Evolutionary conservation across 768 basidiomycete species (phyloP), one percentile per base, ranked within the genome.

Genomic region (Boletales sp.): DNA sequence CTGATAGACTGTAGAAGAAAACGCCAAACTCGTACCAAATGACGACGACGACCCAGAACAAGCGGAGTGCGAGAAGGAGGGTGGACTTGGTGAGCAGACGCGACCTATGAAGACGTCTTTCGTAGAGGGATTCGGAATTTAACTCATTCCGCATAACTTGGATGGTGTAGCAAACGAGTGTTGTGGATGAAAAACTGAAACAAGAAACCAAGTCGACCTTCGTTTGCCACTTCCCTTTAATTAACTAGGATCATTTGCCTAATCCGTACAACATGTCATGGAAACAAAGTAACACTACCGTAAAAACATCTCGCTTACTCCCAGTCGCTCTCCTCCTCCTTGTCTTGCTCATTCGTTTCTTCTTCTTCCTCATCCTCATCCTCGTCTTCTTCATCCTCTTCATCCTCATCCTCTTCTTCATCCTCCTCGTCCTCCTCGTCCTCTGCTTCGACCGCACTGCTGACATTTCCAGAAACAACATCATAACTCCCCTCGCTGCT

Each of bases 401-500:
- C 37, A 0, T 35, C 40, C 1, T 45, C 48, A 0, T 68, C 76
- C 6, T 76, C 77, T 0, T 74, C 74, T 8, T 74, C 74, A 0
- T 48, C 45, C 0, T 44, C 51, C 0, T 45, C 45, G 0, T 51
- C 35, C 0, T 72, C 71, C 5, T 68, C 70, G 10, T 66, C 66
- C 50, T 69, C 73, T 21, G 27, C 40, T 27, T 34, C 56, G 14
- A 55, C 75, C 27, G 66, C 69, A 24, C 71, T 74, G 49, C 79
- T 79, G 4, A 67, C 75, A 59, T 76, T 79, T 21, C 74, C 74
- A 32, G 79, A 77, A 24, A 88, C 78, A 7, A 86, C 72, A 61
- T 87, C 86, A 61, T 81, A 87, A 52, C 84, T 83, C 13, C 75
- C 84, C 46, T 84, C 83, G 52, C 82, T 83, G 56, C 78, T 80